These are phyloP conservation scores for Russula vinacea DNA, from an alignment of 768 basidiomycete species.

Conservation along the genomic window DNA sequence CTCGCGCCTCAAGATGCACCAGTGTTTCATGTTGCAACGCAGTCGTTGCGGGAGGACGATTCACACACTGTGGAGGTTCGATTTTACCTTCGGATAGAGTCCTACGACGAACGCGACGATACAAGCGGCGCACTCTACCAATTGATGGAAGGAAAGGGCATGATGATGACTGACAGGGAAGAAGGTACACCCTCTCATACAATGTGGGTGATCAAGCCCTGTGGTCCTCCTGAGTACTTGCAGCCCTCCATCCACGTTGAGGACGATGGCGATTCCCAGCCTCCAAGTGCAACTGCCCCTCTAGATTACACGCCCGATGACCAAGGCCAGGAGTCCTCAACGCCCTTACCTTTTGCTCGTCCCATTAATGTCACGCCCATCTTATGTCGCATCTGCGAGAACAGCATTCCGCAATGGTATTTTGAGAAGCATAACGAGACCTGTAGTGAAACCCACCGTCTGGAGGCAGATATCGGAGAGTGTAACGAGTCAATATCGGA, in stretches of 20 bases:
- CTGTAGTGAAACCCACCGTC: conserved; percentile 90
- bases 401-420: conserved; percentile 96
- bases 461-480: conserved; percentile 92
- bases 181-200: conserved; percentile 87
- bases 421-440: conserved; percentile 99
- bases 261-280: conserved; percentile 38
- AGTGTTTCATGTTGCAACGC: conserved; percentile 84
- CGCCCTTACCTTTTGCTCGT: conserved; percentile 71
- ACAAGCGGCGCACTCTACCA: conserved; percentile 57
- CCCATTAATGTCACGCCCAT: conserved; percentile 81
- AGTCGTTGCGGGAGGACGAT: conserved; percentile 82
- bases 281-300: conserved; percentile 37
- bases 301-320: conserved; percentile 11
- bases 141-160: conserved; percentile 95
- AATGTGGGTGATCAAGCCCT: conserved; percentile 95
- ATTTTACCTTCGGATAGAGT: conserved; percentile 80
- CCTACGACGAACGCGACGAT: conserved; percentile 53
- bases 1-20: conserved; percentile 75
- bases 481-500: conserved; percentile 92
- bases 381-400: conserved; percentile 96
- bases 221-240: conserved; percentile 66
- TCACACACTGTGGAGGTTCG: conserved; percentile 91
- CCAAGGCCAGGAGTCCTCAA: conserved; percentile 40
- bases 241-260: conserved; percentile 59
- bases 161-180: conserved; percentile 95